These are phyloP conservation scores for Wallacemonas sp. DNA, from an alignment of 208 protist genomes.

Conservation along the genomic window DNA sequence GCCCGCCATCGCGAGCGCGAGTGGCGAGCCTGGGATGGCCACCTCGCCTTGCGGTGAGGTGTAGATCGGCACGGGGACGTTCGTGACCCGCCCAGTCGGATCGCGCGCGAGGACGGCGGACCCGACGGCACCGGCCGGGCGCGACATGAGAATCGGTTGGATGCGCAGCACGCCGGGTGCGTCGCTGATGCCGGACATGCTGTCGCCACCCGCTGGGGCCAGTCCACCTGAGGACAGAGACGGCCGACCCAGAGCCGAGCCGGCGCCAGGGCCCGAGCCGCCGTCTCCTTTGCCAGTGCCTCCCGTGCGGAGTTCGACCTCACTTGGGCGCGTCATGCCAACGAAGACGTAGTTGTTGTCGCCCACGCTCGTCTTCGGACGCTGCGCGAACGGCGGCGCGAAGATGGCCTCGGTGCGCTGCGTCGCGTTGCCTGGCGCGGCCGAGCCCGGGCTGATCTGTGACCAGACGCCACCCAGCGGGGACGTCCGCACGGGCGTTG, in stretches of 20 bases:
- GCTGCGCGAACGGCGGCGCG: conserved; percentile 2
- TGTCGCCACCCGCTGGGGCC: no score
- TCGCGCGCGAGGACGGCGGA: not conserved
- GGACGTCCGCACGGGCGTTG: not conserved
- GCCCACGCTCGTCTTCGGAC: not conserved
- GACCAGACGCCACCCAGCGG: not conserved
- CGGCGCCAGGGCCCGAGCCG: no score
- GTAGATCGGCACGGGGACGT: conserved; percentile 8
- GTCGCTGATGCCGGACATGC: no score
- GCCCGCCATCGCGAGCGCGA: not conserved
- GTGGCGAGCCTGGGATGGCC: not conserved
- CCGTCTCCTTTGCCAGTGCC: no score
- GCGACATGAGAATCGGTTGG: conserved; percentile 1
- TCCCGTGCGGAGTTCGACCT: not conserved
- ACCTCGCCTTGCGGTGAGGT: conserved; percentile 1
- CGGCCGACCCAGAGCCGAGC: no score
- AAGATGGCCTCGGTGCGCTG: conserved; percentile 11
- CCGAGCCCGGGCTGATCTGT: not conserved
- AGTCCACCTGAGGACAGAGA: no score
- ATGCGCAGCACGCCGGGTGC: not conserved
- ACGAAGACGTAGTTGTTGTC: conserved; percentile 2
- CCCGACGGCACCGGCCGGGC: conserved; percentile 5
- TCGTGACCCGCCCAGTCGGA: not conserved
- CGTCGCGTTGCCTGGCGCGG: not conserved
- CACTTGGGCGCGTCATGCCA: not conserved